phyloP scores from a whole-genome alignment of 805 yeast species.

The Zygosaccharomyces siamensis region DNA sequence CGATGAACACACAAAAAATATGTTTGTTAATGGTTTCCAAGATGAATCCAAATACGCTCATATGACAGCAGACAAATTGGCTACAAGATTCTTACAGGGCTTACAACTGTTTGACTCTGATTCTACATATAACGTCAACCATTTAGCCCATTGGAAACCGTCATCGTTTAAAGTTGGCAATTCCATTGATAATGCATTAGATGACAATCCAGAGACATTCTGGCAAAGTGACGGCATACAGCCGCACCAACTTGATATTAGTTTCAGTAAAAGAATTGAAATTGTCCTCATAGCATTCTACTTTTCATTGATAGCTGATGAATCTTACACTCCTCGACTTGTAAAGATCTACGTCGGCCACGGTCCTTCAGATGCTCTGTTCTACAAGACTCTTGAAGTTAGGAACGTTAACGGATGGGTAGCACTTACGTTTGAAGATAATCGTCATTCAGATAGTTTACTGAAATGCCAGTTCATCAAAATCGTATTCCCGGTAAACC shows the following conservation, averaged over 20 bases:
- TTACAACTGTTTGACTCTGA: constrained; percentile 21
- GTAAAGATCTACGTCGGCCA: constrained; percentile 33
- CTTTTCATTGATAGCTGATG: constrained; percentile 69
- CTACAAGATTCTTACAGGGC: constrained; percentile 22
- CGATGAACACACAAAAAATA: constrained; percentile 13
- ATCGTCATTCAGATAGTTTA: constrained; percentile 20
- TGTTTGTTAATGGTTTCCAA: constrained; percentile 18
- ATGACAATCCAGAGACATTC: constrained; percentile 62
- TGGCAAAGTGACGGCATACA: constrained; percentile 96
- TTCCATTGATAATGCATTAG: constrained; percentile 67
- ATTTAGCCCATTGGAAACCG: constrained; percentile 77
- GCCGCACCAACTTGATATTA: constrained; percentile 78
- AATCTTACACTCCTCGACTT: constrained; percentile 77
- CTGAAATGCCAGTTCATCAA: constrained; percentile 31
- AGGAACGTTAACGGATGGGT: constrained; percentile 33
- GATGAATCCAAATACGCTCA: constrained; percentile 21
- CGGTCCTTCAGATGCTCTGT: constrained; percentile 26
- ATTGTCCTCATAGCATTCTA: constrained; percentile 66
- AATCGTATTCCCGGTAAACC: constrained; percentile 46
- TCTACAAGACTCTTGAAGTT: constrained; percentile 27
- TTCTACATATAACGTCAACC: constrained; percentile 71
- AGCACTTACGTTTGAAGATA: constrained; percentile 25
- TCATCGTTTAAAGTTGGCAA: constrained; percentile 70
- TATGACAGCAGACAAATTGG: constrained; percentile 15
- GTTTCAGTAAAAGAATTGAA: constrained; percentile 71